These are phyloP conservation scores for Tardiomyces digboiensis DNA, from an alignment of 1,139 yeast genomes.

Conservation along the genomic window DNA sequence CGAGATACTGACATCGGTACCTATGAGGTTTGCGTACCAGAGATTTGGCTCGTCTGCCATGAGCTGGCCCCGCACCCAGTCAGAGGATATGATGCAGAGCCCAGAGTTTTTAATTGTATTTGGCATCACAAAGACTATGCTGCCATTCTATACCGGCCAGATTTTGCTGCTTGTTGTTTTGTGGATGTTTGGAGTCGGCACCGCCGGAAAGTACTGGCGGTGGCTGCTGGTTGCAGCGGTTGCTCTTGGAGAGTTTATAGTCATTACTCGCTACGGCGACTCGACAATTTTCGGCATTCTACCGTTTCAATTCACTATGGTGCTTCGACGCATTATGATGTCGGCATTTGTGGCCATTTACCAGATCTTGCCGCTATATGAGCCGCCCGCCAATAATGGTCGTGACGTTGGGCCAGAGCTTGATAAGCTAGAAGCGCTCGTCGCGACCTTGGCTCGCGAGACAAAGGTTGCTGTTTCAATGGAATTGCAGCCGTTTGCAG, in stretches of 20 bases:
- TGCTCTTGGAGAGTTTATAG: constrained; percentile 12
- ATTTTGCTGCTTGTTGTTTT: constrained; percentile 12
- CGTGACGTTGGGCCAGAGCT: constrained; percentile 1
- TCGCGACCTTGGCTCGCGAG: constrained; percentile 5
- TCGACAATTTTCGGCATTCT: constrained; percentile 6
- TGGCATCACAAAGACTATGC: constrained; percentile 11
- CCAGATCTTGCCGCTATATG: constrained; percentile 10
- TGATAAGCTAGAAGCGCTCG: constrained; percentile 5
- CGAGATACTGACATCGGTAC: constrained; percentile 19
- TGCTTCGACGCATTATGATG: constrained; percentile 9
- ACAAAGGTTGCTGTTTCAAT: constrained; percentile 7
- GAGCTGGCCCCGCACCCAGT: constrained; percentile 4
- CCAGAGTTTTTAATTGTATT: constrained; percentile 2
- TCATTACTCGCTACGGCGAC: constrained; percentile 14
- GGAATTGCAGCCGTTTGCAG: constrained; percentile 10
- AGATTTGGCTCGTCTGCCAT: constrained; percentile 19
- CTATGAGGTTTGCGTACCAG: constrained; percentile 24
- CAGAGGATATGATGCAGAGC: constrained; percentile 3
- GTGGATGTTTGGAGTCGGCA: constrained; percentile 13
- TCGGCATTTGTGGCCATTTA: constrained; percentile 9
- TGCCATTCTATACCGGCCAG: constrained; percentile 14
- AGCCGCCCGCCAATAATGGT: constrained; percentile 1
- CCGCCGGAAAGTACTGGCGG: constrained; percentile 19
- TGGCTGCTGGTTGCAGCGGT: constrained; percentile 12
- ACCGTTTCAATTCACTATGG: constrained; percentile 14